Evolutionary conservation across 345 rosid genomes (phyloP), one percentile per base, ranked within the genome.

Genomic region (Noccaea bulbosa): DNA sequence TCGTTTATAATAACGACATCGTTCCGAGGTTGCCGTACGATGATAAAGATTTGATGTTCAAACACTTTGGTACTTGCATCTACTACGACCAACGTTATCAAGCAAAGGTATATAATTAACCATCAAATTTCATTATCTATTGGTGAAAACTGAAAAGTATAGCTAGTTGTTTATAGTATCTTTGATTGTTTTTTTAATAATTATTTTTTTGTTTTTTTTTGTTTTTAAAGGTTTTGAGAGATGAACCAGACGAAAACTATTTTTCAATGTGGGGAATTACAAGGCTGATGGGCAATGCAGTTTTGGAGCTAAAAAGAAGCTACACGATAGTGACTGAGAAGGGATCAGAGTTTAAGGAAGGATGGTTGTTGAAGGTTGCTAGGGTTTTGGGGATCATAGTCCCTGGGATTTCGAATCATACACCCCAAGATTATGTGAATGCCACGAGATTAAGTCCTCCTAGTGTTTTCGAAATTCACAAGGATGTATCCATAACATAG

Each of bases 11-110:
- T 38, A 81, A 86, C 62, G 96, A 91, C 44, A 73, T 87, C 27
- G 86, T 91, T 49, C 86, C 95, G 1, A 78, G 97, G 79, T 71
- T 91, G 65, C 97, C 97, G 1, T 88, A 79, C 30, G 91, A 88
- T 47, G 81, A 84, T 34, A 54, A 75, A 7, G 85, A 83, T 32
- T 71, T 91, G 44, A 69, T 88, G 88, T 88, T 88, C 82, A 87
- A 87, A 83, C 95, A 91, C 71, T 88, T 91, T 22, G 94, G 95
- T 37, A 78, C 79, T 0, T 88, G 95, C 47, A 48, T 84, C 37
- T 79, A 77, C 88, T 84, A 74, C 58, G 72, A 88, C 63, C 77
- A 82, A 27, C 52, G 62, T 27, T 87, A 87, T 59, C 20, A 72
- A 55, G 76, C 76, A 38, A 76, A 82, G 86, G 92, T 79, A 62